Conservation (phyloP, 2,329 filamentous ascomycete species). For the Pleurostoma richardsiae region DNA sequence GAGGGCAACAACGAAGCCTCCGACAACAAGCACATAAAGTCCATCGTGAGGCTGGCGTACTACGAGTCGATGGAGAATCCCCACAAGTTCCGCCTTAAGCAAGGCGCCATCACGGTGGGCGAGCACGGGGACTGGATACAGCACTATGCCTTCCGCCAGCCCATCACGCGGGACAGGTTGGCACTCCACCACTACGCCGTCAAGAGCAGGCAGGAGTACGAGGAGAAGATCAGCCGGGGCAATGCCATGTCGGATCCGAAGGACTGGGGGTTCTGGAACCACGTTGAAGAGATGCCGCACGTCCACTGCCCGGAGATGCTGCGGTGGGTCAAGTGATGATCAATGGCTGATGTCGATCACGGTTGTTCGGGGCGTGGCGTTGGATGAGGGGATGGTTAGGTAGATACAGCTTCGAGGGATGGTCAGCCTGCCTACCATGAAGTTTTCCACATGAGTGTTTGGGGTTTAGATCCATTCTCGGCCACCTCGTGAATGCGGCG, state of each 20-base stretch:
- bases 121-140: conserved; percentile 15
- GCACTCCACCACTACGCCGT: conserved; percentile 24
- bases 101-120: conserved; percentile 15
- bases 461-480: too few relatives aligned
- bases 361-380: too few relatives aligned
- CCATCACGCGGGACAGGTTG: conserved; percentile 20
- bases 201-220: conserved; percentile 24
- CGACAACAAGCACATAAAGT: conserved; percentile 23
- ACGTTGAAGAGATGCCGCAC: background rate
- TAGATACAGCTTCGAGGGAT: too few relatives aligned
- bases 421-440: too few relatives aligned
- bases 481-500: too few relatives aligned
- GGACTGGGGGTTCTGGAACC: conserved; percentile 1
- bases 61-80: conserved; percentile 10
- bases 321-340: too few relatives aligned
- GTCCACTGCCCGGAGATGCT: conserved; percentile 2
- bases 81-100: conserved; percentile 15
- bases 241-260: background rate
- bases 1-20: conserved; percentile 9
- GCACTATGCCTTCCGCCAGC: conserved; percentile 10
- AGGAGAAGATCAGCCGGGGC: background rate
- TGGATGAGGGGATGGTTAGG: too few relatives aligned
- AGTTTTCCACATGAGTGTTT: too few relatives aligned
- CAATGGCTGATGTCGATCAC: too few relatives aligned
- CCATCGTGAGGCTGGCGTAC: conserved; percentile 21